Conservation (phyloP, 306 rosid genomes). For the Phaseolus lunatus region DNA sequence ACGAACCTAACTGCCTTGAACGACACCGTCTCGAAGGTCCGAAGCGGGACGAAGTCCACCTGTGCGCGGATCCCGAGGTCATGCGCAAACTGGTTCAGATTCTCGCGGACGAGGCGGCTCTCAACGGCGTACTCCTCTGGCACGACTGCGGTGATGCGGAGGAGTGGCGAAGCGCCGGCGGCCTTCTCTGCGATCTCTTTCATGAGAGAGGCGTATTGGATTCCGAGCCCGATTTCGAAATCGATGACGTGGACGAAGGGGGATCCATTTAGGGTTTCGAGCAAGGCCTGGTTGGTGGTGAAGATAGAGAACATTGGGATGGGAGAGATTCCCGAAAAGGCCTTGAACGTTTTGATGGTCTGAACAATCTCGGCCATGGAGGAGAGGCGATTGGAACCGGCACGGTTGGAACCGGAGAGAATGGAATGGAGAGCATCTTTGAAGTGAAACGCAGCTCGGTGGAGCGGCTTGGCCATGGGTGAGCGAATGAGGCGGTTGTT, state of each 20-base stretch:
- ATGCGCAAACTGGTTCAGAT: constrained; percentile 73
- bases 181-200: constrained; percentile 77
- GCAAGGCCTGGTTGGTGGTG: constrained; percentile 86
- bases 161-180: constrained; percentile 46
- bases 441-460: constrained; percentile 78
- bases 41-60: constrained; percentile 64
- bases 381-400: constrained; percentile 52
- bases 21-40: constrained; percentile 66
- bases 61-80: constrained; percentile 78
- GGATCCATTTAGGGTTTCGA: constrained; percentile 66
- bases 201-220: constrained; percentile 88
- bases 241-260: constrained; percentile 72
- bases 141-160: constrained; percentile 79
- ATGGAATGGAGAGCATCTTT: constrained; percentile 79
- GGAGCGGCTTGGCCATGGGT: constrained; percentile 63
- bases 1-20: constrained; percentile 70
- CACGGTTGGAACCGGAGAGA: constrained; percentile 59
- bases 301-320: constrained; percentile 87
- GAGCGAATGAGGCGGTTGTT: constrained; percentile 60
- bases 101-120: constrained; percentile 65
- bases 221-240: constrained; percentile 85
- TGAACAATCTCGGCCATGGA: constrained; percentile 79
- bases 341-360: constrained; percentile 68
- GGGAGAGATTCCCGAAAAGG: constrained; percentile 76
- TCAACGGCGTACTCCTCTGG: constrained; percentile 76